Percentiles rank a stretch among this genome's conserved stretches.
phyloP scores from a whole-genome alignment of 495 filamentous ascomycete species.

The Penicillium turbatum region DNA sequence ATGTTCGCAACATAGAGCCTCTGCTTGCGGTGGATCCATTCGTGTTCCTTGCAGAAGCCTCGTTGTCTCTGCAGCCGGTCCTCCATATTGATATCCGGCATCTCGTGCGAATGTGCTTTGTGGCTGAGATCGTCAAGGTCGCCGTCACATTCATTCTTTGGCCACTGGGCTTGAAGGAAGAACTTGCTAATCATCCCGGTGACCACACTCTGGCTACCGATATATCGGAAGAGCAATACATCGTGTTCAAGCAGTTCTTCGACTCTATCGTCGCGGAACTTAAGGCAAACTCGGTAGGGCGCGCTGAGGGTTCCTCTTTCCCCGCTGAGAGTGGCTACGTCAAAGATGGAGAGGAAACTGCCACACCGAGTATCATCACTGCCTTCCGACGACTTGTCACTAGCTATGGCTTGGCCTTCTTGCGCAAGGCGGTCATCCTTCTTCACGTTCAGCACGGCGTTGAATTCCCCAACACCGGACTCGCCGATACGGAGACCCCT shows the following conservation, averaged over 20 bases:
- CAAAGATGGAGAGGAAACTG: conserved; percentile 41
- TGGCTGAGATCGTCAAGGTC: conserved; percentile 86
- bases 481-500: conserved; percentile 58
- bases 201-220: conserved; percentile 27
- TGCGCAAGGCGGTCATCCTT: conserved; percentile 79
- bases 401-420: conserved; percentile 83
- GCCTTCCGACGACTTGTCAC: conserved; percentile 53
- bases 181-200: conserved; percentile 33
- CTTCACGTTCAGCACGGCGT: conserved; percentile 85
- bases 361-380: conserved; percentile 36
- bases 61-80: conserved; percentile 65
- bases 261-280: conserved; percentile 40
- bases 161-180: conserved; percentile 41
- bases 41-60: conserved; percentile 75
- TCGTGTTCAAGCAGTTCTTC: conserved; percentile 38
- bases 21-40: conserved; percentile 77
- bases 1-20: conserved; percentile 54
- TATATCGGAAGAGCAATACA: conserved; percentile 29
- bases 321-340: conserved; percentile 43
- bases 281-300: conserved; percentile 42
- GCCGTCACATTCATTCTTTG: conserved; percentile 44
- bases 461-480: conserved; percentile 73
- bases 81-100: conserved; percentile 74
- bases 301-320: conserved; percentile 40
- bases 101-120: conserved; percentile 82